Evolutionary conservation across 306 rosid genomes (phyloP), one percentile per base, ranked within the genome.

Genomic region (Fagus sylvatica): DNA sequence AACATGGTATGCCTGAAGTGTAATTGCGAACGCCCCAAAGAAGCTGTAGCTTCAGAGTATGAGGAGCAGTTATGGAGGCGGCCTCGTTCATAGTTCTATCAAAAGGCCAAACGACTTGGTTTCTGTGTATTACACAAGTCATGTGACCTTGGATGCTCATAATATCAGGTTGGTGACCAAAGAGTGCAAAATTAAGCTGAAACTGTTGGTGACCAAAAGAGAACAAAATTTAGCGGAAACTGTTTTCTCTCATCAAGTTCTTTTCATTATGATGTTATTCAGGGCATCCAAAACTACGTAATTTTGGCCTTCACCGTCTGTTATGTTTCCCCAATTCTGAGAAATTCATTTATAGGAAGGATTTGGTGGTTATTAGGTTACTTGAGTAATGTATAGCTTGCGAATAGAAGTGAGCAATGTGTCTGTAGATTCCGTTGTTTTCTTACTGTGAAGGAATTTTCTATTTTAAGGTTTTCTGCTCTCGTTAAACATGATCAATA

Each of bases 1-100:
- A 90, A 93, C 81, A 70, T 1, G 51, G 56, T 19, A 17, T 93
- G 97, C 87, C 73, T 84, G 78, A 91, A 87, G 83, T 91, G 98
- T 84, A 78, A 88, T 57, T 62, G 82, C 65, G 53, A 84, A 40
- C 86, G 88, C 73, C 82, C 81, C 42, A 60, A 69, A 22, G 83
- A 82, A 81, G 79, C 34, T 40, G 76, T 70, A 69, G 71, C 48
- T 19, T 37, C 36, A 3, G 86, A 72, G 65, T 72, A 84, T n/a
- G 85, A 83, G 48, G 90, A 78, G 54, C 81, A 85, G 55, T 2
- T 39, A 3, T 91, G 95, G 98, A 84, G 64, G 84, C 56, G 80
- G 46, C 86, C 85, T 43, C 71, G 22, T 40, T 76, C 60, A 69
- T 33, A 1, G 37, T 0, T 46, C 46, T 36, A 7, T 57, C 1